Conservation (phyloP, 2,329 filamentous ascomycete genomes). For the Pseudogymnoascus sp. region DNA sequence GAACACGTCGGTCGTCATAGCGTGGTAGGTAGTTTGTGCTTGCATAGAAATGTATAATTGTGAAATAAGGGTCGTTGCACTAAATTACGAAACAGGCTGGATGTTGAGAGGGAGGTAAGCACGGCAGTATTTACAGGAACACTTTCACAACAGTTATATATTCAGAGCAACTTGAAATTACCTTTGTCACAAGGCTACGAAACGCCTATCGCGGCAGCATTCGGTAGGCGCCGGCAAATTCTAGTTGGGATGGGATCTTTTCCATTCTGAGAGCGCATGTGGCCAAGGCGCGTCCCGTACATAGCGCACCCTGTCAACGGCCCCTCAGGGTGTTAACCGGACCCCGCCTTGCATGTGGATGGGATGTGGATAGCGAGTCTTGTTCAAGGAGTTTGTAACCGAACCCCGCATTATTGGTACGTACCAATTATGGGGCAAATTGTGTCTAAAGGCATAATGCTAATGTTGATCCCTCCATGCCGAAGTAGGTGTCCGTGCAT, state of each 20-base stretch:
- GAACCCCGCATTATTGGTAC: not conserved
- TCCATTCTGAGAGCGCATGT: not conserved
- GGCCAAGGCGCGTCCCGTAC: not conserved
- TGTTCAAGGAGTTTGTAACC: not conserved
- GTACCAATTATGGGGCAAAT: not conserved
- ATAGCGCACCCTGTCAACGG: not conserved
- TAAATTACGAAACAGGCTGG: not conserved
- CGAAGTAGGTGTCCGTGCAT: not conserved
- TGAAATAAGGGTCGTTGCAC: not conserved
- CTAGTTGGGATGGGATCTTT: not conserved
- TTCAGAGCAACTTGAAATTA: not conserved
- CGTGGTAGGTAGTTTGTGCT: not conserved
- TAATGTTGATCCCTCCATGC: not conserved
- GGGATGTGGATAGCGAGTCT: not conserved
- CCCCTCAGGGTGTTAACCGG: not conserved
- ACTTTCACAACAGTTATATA: not conserved
- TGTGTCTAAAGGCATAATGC: not conserved
- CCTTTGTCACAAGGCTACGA: not conserved
- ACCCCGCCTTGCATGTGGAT: slow-evolving; percentile 6
- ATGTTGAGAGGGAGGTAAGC: not conserved
- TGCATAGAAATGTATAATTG: not conserved
- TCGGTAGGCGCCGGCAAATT: slow-evolving; percentile 6
- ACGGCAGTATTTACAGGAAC: not conserved
- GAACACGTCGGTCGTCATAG: not conserved
- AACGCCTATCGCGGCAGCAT: not conserved